phyloP scores from a whole-genome alignment of 805 yeast species.

The Crinitomyces ghanaensis region DNA sequence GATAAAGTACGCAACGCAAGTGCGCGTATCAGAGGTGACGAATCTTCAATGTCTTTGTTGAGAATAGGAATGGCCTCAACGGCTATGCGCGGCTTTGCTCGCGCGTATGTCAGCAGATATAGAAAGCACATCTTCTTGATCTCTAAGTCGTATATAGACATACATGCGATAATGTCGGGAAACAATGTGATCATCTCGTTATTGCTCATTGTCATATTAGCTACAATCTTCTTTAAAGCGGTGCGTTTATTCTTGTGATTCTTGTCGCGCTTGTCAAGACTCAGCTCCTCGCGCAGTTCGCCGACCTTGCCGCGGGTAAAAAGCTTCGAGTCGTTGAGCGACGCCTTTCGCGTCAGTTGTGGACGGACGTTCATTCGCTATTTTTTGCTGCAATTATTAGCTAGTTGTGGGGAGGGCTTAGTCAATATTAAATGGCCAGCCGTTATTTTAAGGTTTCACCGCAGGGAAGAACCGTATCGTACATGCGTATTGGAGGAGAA shows the following conservation, averaged over 20 bases:
- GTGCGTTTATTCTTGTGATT: slow-evolving; percentile 29
- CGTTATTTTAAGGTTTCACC: no score
- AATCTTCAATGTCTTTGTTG: slow-evolving; percentile 39
- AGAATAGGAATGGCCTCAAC: slow-evolving; percentile 45
- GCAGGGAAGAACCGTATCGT: no score
- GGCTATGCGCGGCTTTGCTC: slow-evolving; percentile 45
- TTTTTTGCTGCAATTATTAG: not conserved
- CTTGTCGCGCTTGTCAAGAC: slow-evolving; percentile 26
- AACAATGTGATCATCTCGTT: slow-evolving; percentile 58
- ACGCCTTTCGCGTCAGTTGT: not conserved
- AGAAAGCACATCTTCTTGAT: slow-evolving; percentile 61
- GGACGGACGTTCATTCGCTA: not conserved
- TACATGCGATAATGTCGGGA: slow-evolving; percentile 49
- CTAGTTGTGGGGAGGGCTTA: no score
- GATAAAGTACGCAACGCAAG: slow-evolving; percentile 56
- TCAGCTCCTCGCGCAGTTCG: slow-evolving; percentile 27
- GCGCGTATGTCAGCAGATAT: slow-evolving; percentile 50
- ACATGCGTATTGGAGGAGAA: no score
- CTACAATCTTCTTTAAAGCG: slow-evolving; percentile 60
- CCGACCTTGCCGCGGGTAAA: slow-evolving; percentile 30
- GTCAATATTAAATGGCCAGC: no score
- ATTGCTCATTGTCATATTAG: slow-evolving; percentile 76
- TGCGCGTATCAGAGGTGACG: slow-evolving; percentile 40
- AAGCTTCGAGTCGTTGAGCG: not conserved
- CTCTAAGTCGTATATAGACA: slow-evolving; percentile 47